Conservation (phyloP, 805 yeast species). For the Yarrowia sp. region DNA sequence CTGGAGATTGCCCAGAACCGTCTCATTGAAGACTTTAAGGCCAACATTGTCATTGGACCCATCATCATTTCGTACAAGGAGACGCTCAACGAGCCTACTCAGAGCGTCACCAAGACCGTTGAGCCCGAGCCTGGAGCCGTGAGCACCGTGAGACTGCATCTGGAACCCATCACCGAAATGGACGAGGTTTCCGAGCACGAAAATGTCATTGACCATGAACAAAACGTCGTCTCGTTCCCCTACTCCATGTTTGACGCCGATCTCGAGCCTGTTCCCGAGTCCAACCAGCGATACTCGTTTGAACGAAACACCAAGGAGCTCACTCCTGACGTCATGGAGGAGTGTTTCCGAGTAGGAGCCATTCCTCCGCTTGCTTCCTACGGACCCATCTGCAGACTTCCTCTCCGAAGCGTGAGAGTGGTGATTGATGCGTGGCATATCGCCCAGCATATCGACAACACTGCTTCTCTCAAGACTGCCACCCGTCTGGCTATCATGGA, state of each 20-base stretch:
- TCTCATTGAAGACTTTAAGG: slow-evolving; percentile 79
- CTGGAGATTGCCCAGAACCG: slow-evolving; percentile 86
- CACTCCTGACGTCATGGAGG: slow-evolving; percentile 46
- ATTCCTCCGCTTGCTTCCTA: slow-evolving; percentile 55
- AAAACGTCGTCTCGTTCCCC: slow-evolving; percentile 46
- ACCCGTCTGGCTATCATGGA: slow-evolving; percentile 56
- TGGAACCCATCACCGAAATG: slow-evolving; percentile 46
- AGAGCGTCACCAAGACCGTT: slow-evolving; percentile 5
- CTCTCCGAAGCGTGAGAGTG: slow-evolving; percentile 67
- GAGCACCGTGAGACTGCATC: slow-evolving; percentile 47
- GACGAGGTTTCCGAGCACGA: slow-evolving; percentile 34
- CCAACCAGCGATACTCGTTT: slow-evolving; percentile 26
- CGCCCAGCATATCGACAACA: slow-evolving; percentile 57
- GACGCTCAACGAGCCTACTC: slow-evolving; percentile 51
- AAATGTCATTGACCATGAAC: slow-evolving; percentile 56
- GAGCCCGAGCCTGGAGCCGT: slow-evolving; percentile 40
- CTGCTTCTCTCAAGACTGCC: slow-evolving; percentile 55
- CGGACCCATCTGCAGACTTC: slow-evolving; percentile 54
- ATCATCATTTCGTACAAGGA: slow-evolving; percentile 93
- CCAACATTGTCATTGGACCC: slow-evolving; percentile 78
- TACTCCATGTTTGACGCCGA: slow-evolving; percentile 45
- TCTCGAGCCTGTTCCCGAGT: slow-evolving; percentile 38
- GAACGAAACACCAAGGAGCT: slow-evolving; percentile 26
- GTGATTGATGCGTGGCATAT: slow-evolving; percentile 60
- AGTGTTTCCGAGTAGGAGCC: slow-evolving; percentile 48